Evolutionary conservation across 192 early-diverging fungal species (phyloP), one percentile per base, ranked within the genome.

Genomic region (Gonapodya sp.): DNA sequence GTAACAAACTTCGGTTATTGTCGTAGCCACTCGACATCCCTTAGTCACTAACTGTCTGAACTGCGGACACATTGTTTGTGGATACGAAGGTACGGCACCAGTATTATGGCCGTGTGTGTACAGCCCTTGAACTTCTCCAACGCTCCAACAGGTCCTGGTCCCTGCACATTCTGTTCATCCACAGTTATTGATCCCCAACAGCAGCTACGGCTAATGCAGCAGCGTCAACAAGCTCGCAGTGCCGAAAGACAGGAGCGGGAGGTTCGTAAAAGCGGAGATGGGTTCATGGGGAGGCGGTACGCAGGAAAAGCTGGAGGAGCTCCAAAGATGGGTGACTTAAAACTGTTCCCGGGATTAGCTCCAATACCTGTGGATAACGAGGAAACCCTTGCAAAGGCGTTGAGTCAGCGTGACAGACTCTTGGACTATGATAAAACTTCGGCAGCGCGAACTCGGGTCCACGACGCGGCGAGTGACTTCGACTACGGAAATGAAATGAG

Each of bases 31-130:
- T 0, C 87, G 87, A 37, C 90, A 91, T 82, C 82, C 84, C 33
- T 75, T 91, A 35, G 81, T 90, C 14, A 87, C 84, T 0, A 86
- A 88, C 79, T 88, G 88, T 33, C 79, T 91, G 24, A 87, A 79
- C 73, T 91, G 90, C 82, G 90, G 90, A 0, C 89, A 89, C 80
- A 91, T 91, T 73, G 89, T 91, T 18, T 91, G 90, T 79, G 81
- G 81, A 1, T 77, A 82, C 32, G 90, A 91, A 64, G 89, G 46
- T 64, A 16, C 46, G 46, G 8, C 46, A 64, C 24, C 46, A 64
- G 24, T 64, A 24, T 8, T 64, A 16, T 64, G 46, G 46, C 8
- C 24, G 8, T 8, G 46, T 64, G 46, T 24, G 46, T 64, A 24
- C 8, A 64, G 8, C 46, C n/a, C n/a, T n/a, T n/a, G n/a, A n/a